Evolutionary conservation across 2,329 filamentous ascomycete genomes (phyloP), one percentile per base, ranked within the genome.

Genomic region (Talaromyces verruculosus): DNA sequence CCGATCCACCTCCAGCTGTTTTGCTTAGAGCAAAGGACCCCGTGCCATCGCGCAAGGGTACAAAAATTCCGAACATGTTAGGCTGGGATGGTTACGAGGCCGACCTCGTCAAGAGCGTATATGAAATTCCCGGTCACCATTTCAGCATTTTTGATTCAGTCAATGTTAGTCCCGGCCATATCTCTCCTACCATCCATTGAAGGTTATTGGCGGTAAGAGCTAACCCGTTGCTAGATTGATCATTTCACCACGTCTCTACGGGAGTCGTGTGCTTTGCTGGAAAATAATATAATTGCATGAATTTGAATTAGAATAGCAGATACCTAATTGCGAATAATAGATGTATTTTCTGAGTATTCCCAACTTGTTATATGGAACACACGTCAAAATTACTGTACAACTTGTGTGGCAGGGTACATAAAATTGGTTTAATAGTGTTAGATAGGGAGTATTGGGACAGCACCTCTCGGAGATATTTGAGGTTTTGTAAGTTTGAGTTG

Each of bases 1-100:
- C 45, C 11, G n/a, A 7, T 28, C 45, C 37, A 39, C 55, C 55
- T 22, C 55, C 55, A 39, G 25, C 55, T 15, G 33, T 58, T 13
- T 25, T 58, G n/a, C 55, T 58, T 22, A 33, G 33, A 58, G 55
- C 55, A 58, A 58, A 58, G 33, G 37, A 58, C 11, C 55, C 55
- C n/a, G 55, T 58, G 11, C 55, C 55, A 58, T 58, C 55, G n/a
- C 55, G 55, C 30, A 58, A 22, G 33, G 37, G 55, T 8, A 37
- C 37, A 39, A 22, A 22, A 19, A 25, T 58, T 39, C 55, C 55
- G 4, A 11, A 58, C 37, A 58, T 58, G 55, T 17, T 58, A 19
- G 28, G 55, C 10, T 58, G 55, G 55, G 45, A 49, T 49, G 10
- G 10, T 22, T 49, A 49, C 3, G 45, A 49, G 10, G 22, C 45